Percentiles rank a stretch among this genome's conserved stretches.
Conservation (phyloP, 148 eudicot genomes). For the Linanthus parryae region DNA sequence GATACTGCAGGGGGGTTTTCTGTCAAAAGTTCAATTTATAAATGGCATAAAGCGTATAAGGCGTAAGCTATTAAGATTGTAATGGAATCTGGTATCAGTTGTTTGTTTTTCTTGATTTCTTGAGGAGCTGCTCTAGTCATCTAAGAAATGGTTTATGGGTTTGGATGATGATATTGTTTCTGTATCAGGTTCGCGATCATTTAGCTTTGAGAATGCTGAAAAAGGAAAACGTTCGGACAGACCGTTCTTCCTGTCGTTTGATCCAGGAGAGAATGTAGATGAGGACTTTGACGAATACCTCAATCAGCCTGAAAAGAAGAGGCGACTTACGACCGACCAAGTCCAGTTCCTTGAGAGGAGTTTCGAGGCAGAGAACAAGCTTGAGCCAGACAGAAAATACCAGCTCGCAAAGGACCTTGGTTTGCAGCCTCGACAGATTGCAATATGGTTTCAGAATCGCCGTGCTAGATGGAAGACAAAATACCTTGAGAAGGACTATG, state of each 20-base stretch:
- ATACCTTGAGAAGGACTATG: slow-evolving; percentile 72
- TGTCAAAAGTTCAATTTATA: too few relatives aligned
- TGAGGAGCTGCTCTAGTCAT: background rate
- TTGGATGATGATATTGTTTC: background rate
- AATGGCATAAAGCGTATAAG: too few relatives aligned
- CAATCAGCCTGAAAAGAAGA: slow-evolving; percentile 72
- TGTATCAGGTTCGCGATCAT: slow-evolving; percentile 12
- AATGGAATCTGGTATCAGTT: too few relatives aligned
- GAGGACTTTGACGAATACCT: slow-evolving; percentile 67
- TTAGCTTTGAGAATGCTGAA: slow-evolving; percentile 56
- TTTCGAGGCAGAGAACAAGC: slow-evolving; percentile 78
- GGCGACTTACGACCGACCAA: slow-evolving; percentile 66
- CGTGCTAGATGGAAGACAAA: slow-evolving; percentile 87
- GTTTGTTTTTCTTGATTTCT: too few relatives aligned
- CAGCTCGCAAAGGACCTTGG: slow-evolving; percentile 89
- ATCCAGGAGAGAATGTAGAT: slow-evolving; percentile 53
- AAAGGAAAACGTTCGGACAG: slow-evolving; percentile 37
- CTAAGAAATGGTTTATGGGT: background rate
- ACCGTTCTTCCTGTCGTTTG: slow-evolving; percentile 45
- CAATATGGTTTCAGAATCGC: slow-evolving; percentile 91
- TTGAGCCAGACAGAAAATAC: slow-evolving; percentile 75
- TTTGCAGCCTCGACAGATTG: slow-evolving; percentile 86
- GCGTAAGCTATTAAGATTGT: too few relatives aligned
- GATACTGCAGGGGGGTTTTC: too few relatives aligned
- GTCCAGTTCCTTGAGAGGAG: slow-evolving; percentile 73